Conservation (phyloP, 192 early-diverging fungal species). For the Lunasporangiospora selenospora region DNA sequence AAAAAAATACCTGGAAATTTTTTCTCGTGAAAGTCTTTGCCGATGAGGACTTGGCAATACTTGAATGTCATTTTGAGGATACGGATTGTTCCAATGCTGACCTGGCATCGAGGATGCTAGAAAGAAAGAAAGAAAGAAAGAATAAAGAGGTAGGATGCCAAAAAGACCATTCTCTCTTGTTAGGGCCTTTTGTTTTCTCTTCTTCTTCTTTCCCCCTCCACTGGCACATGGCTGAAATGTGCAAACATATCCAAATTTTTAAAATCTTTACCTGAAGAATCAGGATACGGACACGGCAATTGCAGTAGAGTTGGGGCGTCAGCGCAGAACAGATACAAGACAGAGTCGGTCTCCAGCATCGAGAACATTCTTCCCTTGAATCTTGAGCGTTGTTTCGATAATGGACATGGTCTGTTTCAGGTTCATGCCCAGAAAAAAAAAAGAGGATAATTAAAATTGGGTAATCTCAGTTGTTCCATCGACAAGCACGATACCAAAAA, state of each 20-base stretch:
- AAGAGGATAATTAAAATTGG: too few species aligned
- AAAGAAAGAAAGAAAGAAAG: neutral
- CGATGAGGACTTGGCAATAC: conserved; percentile 46
- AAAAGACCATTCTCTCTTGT: too few species aligned
- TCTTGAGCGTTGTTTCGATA: conserved; percentile 15
- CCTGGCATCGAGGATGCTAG: conserved; percentile 48
- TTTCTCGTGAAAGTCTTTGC: conserved; percentile 38
- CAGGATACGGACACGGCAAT: conserved; percentile 45
- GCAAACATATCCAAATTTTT: neutral
- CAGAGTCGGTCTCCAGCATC: conserved; percentile 39
- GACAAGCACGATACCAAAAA: too few species aligned
- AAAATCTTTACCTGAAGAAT: conserved; percentile 29
- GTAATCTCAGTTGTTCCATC: too few species aligned
- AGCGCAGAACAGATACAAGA: conserved; percentile 44
- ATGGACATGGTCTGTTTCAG: too few species aligned
- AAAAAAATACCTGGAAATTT: conserved; percentile 28
- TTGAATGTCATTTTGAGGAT: conserved; percentile 44
- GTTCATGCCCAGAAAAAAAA: too few species aligned
- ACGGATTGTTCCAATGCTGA: conserved; percentile 48
- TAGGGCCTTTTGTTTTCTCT: neutral
- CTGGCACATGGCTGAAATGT: too few species aligned
- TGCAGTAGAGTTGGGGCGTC: conserved; percentile 36
- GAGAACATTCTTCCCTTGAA: conserved; percentile 27
- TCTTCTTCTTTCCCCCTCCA: too few species aligned
- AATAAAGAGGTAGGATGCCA: neutral